Base-by-base conservation (phyloP, 805 yeast genomes). In the Candida ortonii region DNA sequence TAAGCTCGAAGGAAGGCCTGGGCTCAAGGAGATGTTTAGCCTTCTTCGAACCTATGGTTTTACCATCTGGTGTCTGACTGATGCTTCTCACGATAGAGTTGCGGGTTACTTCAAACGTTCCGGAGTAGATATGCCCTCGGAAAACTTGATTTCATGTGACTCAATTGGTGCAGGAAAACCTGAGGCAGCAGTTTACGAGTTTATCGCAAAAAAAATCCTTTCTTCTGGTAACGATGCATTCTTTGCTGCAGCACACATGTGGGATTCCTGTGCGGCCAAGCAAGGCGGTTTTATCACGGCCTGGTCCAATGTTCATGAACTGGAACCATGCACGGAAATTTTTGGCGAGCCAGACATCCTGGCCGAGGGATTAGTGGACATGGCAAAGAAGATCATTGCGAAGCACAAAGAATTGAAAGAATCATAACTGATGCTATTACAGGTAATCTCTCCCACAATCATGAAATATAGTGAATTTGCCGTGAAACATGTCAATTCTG, bases 181-280 rank as follows among this genome's bases (percentile, higher is more conserved):
- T 18, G 51, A 48, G 25, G 43, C 41, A n/a, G 36, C 37, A 19
- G 55, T 48, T 11, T 50, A 50, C 28, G 30, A 48, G 27, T 44
- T 34, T n/a, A 50, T 50, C 26, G 43, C 50, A 9, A 28, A 36
- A n/a, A 46, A 38, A 25, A 39, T 50, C 15, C 46, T 43, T 7
- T 39, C 44, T 6, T 15, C 25, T 6, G 45, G 47, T 15, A 34
- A 39, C 20, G 51, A 50, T 28, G 53, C 50, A 6, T 50, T 48
- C 44, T 50, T 50, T 39, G 52, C 47, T 21, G 55, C 55, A 27
- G 51, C 55, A n/a, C 55, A 50, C 32, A 47, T 49, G 51, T 50
- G 55, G 55, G 55, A 50, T 23, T 44, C 51, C 10, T 39, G 42
- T 33, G 55, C 55, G 24, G 55, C 55, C 6, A 50, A 28, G 20